These are phyloP conservation scores for Spatholobus suberectus DNA, from an alignment of 306 rosid species.

Conservation along the genomic window DNA sequence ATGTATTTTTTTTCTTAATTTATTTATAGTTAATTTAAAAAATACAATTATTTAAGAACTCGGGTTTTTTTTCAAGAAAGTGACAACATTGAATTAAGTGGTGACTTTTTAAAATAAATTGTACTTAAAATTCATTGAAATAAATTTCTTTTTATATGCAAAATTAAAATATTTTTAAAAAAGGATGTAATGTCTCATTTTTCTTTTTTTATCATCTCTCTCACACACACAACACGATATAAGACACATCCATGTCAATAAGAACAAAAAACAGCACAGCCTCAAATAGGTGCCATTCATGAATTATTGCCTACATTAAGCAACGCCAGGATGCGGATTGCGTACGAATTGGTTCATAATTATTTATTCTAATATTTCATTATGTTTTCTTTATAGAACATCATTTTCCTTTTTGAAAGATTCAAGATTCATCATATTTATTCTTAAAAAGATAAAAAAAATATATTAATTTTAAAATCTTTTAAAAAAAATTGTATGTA, in stretches of 20 bases:
- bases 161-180: neutral
- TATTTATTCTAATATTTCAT: neutral
- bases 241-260: neutral
- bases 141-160: neutral
- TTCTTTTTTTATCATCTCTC: neutral
- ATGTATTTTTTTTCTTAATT: neutral
- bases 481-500: too few relatives aligned
- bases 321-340: neutral
- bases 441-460: neutral
- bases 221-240: too few relatives aligned
- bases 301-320: neutral
- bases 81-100: neutral
- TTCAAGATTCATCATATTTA: neutral
- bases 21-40: neutral
- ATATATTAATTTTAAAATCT: too few relatives aligned
- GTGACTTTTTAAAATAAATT: neutral
- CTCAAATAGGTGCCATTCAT: slow-evolving; percentile 12
- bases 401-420: neutral
- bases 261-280: neutral
- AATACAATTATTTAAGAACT: neutral
- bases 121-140: neutral
- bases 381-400: neutral
- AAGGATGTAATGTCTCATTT: neutral
- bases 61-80: neutral
- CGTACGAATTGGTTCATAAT: slow-evolving; percentile 5